Conservation (phyloP, 2,329 filamentous ascomycete species). For the Colletotrichum incanum region DNA sequence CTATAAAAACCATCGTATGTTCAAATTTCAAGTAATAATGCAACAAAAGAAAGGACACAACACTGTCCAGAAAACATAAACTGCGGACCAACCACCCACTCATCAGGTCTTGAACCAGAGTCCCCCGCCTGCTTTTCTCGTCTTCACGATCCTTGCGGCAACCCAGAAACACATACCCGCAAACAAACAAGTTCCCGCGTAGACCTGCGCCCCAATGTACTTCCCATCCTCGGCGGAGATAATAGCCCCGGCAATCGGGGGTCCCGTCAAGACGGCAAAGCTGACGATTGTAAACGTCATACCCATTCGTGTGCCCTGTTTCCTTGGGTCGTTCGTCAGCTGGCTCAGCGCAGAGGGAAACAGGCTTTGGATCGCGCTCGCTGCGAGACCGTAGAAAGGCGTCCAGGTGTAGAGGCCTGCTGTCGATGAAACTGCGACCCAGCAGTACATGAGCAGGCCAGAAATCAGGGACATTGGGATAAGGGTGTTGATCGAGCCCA, state of each 20-base stretch:
- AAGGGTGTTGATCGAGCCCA: constrained; percentile 74
- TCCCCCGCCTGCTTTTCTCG: constrained; percentile 55
- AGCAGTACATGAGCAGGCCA: constrained; percentile 65
- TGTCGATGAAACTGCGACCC: constrained; percentile 69
- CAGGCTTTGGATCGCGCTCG: constrained; percentile 75
- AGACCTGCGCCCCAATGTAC: constrained; percentile 66
- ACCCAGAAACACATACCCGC: constrained; percentile 58
- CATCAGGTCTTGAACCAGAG: constrained; percentile 58
- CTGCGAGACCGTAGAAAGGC: constrained; percentile 75
- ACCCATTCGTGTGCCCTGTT: constrained; percentile 70
- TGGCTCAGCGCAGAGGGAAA: constrained; percentile 75
- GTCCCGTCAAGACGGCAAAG: constrained; percentile 67
- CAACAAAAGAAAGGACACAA: background rate
- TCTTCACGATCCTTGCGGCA: constrained; percentile 57
- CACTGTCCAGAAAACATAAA: background rate
- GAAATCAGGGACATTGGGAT: constrained; percentile 62
- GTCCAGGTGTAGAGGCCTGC: constrained; percentile 74
- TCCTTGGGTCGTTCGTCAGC: constrained; percentile 66
- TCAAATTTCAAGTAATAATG: no score
- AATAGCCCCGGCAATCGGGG: constrained; percentile 67
- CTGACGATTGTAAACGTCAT: constrained; percentile 72
- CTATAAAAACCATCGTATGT: background rate
- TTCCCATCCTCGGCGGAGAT: constrained; percentile 58
- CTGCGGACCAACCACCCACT: background rate
- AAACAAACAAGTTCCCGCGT: constrained; percentile 61